These are phyloP conservation scores for Silene coronaria DNA, from an alignment of 179 eudicot species.

Conservation along the genomic window DNA sequence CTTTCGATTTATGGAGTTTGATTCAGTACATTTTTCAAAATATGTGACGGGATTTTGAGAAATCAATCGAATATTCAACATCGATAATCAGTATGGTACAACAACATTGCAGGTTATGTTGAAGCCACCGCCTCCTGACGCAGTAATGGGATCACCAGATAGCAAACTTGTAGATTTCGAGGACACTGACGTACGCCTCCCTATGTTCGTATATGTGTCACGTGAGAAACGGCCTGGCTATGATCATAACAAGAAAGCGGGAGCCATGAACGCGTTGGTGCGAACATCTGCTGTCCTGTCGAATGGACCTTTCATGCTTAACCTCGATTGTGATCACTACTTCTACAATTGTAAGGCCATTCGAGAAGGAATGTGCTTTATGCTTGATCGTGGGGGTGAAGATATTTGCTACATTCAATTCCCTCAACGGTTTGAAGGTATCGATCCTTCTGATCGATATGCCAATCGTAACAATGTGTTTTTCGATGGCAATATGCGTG, in stretches of 20 bases:
- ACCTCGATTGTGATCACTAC: constrained; percentile 86
- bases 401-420: constrained; percentile 87
- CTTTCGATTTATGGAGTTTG: too few species aligned
- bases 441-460: constrained; percentile 88
- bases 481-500: constrained; percentile 86
- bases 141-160: constrained; percentile 47
- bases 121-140: constrained; percentile 64
- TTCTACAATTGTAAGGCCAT: constrained; percentile 60
- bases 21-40: too few species aligned
- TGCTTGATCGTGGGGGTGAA: constrained; percentile 90
- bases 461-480: constrained; percentile 89
- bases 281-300: constrained; percentile 76
- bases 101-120: constrained; percentile 54
- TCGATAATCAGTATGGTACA: neutral
- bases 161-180: constrained; percentile 54
- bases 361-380: constrained; percentile 92
- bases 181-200: constrained; percentile 65
- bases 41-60: too few species aligned
- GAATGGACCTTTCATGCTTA: constrained; percentile 82
- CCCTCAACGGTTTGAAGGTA: constrained; percentile 92
- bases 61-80: too few species aligned
- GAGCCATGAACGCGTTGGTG: constrained; percentile 93
- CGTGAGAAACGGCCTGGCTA: constrained; percentile 85
- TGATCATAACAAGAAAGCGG: constrained; percentile 94
- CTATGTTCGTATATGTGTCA: constrained; percentile 81